A percentile compares a stretch with the other conserved stretches of the same genome.
phyloP scores from a whole-genome alignment of 129 eudicot genomes.

The Centrapalus pauciflorus region DNA sequence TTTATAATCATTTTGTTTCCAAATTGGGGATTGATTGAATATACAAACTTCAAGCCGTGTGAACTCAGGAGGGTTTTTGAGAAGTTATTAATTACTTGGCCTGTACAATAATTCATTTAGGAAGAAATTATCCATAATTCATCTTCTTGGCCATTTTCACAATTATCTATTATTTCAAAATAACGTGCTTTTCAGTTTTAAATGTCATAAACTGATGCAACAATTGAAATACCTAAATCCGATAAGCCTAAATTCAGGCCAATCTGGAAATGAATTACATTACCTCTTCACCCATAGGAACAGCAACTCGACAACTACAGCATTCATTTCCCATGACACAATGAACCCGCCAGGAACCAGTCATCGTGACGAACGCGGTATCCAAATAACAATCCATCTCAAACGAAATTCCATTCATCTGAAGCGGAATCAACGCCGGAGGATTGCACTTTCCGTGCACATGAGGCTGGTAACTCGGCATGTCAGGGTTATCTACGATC shows the following conservation, averaged over 20 bases:
- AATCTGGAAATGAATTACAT: slow-evolving; percentile 16
- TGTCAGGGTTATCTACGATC: slow-evolving; percentile 82
- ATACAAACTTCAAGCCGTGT: neutral
- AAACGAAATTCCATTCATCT: slow-evolving; percentile 60
- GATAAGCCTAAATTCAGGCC: too few species aligned
- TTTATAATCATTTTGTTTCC: too few species aligned
- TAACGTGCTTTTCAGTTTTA: too few species aligned
- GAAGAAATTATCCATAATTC: too few species aligned
- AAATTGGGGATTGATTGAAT: too few species aligned
- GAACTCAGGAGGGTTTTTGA: neutral
- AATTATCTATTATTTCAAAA: too few species aligned
- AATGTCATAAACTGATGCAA: neutral
- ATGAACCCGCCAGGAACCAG: slow-evolving; percentile 85
- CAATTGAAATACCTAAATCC: neutral
- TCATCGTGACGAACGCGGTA: slow-evolving; percentile 56
- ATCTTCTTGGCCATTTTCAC: neutral
- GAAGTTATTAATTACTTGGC: neutral
- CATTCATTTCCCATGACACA: slow-evolving; percentile 67
- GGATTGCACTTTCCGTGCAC: slow-evolving; percentile 85
- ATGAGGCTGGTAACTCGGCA: slow-evolving; percentile 95
- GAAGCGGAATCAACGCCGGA: slow-evolving; percentile 85
- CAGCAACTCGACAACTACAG: slow-evolving; percentile 67
- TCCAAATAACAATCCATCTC: slow-evolving; percentile 69
- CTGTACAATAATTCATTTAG: too few species aligned
- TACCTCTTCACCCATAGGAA: slow-evolving; percentile 99